Percentiles rank a stretch among this genome's conserved stretches.
These are phyloP conservation scores for Byssothecium circinans DNA, from an alignment of 2,329 filamentous ascomycete species.

Conservation along the genomic window DNA sequence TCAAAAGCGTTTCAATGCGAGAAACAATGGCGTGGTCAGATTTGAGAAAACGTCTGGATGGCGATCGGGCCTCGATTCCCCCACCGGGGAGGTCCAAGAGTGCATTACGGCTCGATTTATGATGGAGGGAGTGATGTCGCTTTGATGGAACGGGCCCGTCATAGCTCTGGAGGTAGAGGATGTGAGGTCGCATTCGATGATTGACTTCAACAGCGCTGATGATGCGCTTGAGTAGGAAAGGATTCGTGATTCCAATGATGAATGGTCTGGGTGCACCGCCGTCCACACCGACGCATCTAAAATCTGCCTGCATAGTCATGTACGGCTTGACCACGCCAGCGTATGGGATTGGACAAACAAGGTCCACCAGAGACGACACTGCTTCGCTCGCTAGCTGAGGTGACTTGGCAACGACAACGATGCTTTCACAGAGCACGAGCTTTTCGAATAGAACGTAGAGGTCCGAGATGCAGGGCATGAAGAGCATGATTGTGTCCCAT, in stretches of 20 bases:
- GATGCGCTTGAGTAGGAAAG: conserved; percentile 46
- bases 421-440: conserved; percentile 44
- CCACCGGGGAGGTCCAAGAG: conserved; percentile 44
- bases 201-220: conserved; percentile 37
- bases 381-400: conserved; percentile 46
- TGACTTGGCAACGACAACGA: conserved; percentile 46
- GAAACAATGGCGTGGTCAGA: conserved; percentile 38
- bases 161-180: conserved; percentile 43
- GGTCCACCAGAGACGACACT: conserved; percentile 44
- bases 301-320: conserved; percentile 49
- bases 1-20: conserved; percentile 39
- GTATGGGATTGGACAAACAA: conserved; percentile 46
- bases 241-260: conserved; percentile 47
- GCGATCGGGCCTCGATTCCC: conserved; percentile 42
- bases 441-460: conserved; percentile 47
- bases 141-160: conserved; percentile 41
- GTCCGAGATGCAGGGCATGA: conserved; percentile 46
- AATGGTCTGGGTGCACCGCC: conserved; percentile 43
- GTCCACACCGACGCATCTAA: conserved; percentile 44
- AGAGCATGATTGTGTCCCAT: conserved; percentile 44
- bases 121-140: conserved; percentile 41
- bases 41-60: conserved; percentile 44
- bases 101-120: conserved; percentile 38
- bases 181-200: conserved; percentile 39
- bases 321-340: conserved; percentile 46